Conservation (phyloP, 1,284 basidiomycete species). For the Malassezia globosa region DNA sequence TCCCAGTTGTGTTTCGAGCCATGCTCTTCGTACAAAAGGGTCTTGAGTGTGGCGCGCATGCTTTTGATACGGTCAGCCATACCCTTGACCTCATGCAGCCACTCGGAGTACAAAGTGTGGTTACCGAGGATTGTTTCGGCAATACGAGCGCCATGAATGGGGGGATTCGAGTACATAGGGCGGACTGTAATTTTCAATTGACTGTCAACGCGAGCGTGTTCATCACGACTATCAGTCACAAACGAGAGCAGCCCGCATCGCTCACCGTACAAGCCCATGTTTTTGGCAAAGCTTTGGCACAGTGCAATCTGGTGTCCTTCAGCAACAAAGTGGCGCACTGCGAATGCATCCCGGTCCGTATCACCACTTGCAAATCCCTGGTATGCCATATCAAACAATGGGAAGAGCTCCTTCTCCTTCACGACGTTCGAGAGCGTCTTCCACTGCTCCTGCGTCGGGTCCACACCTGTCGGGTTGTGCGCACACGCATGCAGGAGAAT, state of each 20-base stretch:
- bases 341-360: slow-evolving; percentile 43
- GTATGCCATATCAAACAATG: slow-evolving; percentile 91
- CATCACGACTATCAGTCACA: slow-evolving; percentile 40
- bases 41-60: slow-evolving; percentile 44
- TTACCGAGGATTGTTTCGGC: slow-evolving; percentile 49
- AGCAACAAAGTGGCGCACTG: slow-evolving; percentile 48
- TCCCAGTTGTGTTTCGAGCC: slow-evolving; percentile 48
- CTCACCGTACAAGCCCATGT: slow-evolving; percentile 49
- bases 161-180: slow-evolving; percentile 97
- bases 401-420: slow-evolving; percentile 69
- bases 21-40: slow-evolving; percentile 41
- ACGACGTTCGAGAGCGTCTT: slow-evolving; percentile 41
- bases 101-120: slow-evolving; percentile 48
- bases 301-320: slow-evolving; percentile 42
- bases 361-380: slow-evolving; percentile 47
- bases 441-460: slow-evolving; percentile 47
- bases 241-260: slow-evolving; percentile 42
- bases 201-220: slow-evolving; percentile 43
- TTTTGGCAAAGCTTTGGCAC: slow-evolving; percentile 45
- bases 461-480: slow-evolving; percentile 51
- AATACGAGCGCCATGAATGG: slow-evolving; percentile 58
- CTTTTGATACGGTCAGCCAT: slow-evolving; percentile 48
- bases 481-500: slow-evolving; percentile 53
- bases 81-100: slow-evolving; percentile 47
- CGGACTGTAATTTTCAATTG: slow-evolving; percentile 77